Conservation (phyloP, 345 rosid genomes). For the Aethionema arabicum region DNA sequence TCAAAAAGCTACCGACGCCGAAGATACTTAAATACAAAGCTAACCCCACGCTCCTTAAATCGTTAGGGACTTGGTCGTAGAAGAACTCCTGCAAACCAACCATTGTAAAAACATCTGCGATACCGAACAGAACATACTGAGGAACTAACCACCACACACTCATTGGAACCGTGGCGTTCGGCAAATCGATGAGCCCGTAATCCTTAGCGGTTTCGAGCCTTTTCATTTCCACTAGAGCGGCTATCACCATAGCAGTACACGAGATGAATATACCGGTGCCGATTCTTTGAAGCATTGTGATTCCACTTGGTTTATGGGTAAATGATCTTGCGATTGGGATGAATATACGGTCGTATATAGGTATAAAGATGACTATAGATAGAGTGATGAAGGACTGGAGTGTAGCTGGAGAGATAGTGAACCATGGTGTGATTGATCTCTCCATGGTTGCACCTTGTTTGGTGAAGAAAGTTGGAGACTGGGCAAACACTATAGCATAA, state of each 20-base stretch:
- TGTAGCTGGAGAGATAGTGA: constrained; percentile 49
- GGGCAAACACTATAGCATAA: constrained; percentile 51
- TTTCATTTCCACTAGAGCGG: constrained; percentile 53
- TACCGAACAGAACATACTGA: constrained; percentile 54
- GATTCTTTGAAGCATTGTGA: constrained; percentile 70
- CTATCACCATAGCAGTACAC: constrained; percentile 42
- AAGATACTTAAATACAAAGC: constrained; percentile 60
- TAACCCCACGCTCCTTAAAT: constrained; percentile 58
- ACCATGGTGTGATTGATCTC: constrained; percentile 39
- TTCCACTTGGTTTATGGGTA: constrained; percentile 51
- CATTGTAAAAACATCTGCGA: constrained; percentile 53
- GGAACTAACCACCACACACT: constrained; percentile 69
- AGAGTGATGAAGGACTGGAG: constrained; percentile 50
- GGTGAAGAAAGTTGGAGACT: constrained; percentile 56
- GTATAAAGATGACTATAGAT: constrained; percentile 42
- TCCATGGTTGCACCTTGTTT: constrained; percentile 70
- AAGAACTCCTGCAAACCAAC: constrained; percentile 75
- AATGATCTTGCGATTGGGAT: constrained; percentile 51
- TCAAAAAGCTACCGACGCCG: constrained; percentile 59
- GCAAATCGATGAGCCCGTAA: constrained; percentile 43
- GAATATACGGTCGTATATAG: constrained; percentile 50
- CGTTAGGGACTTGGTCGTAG: constrained; percentile 60
- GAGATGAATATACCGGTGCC: constrained; percentile 58
- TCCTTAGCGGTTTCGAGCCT: constrained; percentile 50
- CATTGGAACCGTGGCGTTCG: constrained; percentile 54